Evolutionary conservation across 1,284 basidiomycete genomes (phyloP), one percentile per base, ranked within the genome.

Genomic region (Abortiporus biennis): DNA sequence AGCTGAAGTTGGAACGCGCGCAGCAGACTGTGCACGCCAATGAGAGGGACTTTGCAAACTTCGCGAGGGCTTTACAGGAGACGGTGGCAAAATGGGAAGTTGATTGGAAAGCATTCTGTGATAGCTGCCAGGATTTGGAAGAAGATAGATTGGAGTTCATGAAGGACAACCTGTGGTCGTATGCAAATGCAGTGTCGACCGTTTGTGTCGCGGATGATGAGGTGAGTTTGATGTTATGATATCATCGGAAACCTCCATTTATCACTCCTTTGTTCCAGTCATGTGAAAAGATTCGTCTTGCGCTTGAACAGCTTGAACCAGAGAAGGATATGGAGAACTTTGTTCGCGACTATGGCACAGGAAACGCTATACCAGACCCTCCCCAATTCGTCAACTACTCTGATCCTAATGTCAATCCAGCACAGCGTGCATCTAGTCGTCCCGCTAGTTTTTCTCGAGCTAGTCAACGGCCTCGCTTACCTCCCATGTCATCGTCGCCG

Each of bases 171-270:
- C 74, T 96, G 60, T 99, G 95, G 95, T 81, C 84, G 23, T 97
- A 92, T 60, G 93, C 95, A 2, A 99, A 99, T 62, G 85, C 87
- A 1, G 85, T 98, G 16, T 96, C 93, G 3, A 91, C 90, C 5
- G 89, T 97, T 20, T 99, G 96, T 57, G 94, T 99, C 11, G 74
- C 84, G 16, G 95, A 99, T 58, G 96, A 99, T 59, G 92, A 96
- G 75, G 92, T 92, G 55, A 51, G 83, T 72, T 12, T 44, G 25
- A 17, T 31, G 33, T 16, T 29, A 33, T 20, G n/a, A n/a, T n/a
- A n/a, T n/a, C n/a, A n/a, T n/a, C n/a, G n/a, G n/a, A n/a, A n/a
- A n/a, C n/a, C n/a, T n/a, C n/a, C n/a, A n/a, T n/a, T n/a, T n/a
- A n/a, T n/a, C n/a, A n/a, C n/a, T n/a, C n/a, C n/a, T n/a, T 32